phyloP scores from a whole-genome alignment of 768 basidiomycete genomes.

The Cytidiella melzeri region DNA sequence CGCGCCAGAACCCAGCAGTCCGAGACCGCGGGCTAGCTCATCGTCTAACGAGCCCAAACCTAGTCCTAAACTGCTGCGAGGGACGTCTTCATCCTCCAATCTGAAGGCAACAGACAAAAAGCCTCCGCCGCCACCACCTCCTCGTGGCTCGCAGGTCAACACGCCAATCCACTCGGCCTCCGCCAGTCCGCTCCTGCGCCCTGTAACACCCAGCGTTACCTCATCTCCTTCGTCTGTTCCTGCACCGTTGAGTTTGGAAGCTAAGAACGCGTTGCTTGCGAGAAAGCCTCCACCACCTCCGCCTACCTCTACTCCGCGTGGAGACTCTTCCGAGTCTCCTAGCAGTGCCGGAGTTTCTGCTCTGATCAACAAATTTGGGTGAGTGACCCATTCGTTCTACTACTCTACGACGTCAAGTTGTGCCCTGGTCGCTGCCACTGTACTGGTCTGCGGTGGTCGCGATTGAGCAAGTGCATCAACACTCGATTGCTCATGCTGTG shows the following conservation, averaged over 20 bases:
- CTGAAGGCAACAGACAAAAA: slow-evolving; percentile 34
- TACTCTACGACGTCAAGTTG: too few relatives aligned
- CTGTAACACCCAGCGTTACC: slow-evolving; percentile 30
- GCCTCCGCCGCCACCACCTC: slow-evolving; percentile 56
- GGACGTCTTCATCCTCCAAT: slow-evolving; percentile 51
- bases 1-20: slow-evolving; percentile 28
- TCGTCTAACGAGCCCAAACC: slow-evolving; percentile 20
- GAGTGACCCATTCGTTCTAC: slow-evolving; percentile 31
- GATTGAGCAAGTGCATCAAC: too few relatives aligned
- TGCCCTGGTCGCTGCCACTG: too few relatives aligned
- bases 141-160: slow-evolving; percentile 29
- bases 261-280: slow-evolving; percentile 2
- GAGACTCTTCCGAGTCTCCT: neutral
- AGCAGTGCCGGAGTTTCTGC: slow-evolving; percentile 31
- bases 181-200: slow-evolving; percentile 44
- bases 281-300: slow-evolving; percentile 14
- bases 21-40: slow-evolving; percentile 33
- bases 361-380: slow-evolving; percentile 42
- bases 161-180: slow-evolving; percentile 37
- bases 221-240: slow-evolving; percentile 3
- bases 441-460: too few relatives aligned
- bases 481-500: neutral
- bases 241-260: neutral
- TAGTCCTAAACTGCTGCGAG: slow-evolving; percentile 32
- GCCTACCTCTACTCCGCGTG: neutral